phyloP scores from a whole-genome alignment of 805 yeast species.

The Myxozyma mucilagina region DNA sequence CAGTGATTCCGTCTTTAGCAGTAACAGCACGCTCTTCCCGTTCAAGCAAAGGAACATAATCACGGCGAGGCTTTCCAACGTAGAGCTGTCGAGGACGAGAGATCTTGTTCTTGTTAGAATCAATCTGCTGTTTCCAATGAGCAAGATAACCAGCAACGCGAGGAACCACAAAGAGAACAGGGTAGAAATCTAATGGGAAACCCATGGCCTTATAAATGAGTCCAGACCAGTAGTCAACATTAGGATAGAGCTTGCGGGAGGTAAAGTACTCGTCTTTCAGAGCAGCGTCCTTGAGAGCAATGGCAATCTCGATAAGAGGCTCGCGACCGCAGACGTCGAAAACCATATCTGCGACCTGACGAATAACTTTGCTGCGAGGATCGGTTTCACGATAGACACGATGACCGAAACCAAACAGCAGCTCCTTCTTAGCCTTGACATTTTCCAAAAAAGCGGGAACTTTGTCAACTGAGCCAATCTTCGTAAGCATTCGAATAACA shows the following conservation, averaged over 20 bases:
- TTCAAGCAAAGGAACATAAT: conserved; percentile 21
- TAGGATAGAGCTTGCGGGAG: conserved; percentile 26
- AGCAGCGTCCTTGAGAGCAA: conserved; percentile 30
- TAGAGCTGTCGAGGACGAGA: conserved; percentile 30
- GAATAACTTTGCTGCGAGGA: conserved; percentile 28
- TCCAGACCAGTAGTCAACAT: conserved; percentile 33
- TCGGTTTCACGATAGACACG: conserved; percentile 31
- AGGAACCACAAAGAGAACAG: conserved; percentile 31
- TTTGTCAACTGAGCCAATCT: conserved; percentile 27
- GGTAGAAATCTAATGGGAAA: conserved; percentile 31
- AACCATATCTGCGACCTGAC: conserved; percentile 31
- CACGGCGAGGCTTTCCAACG: conserved; percentile 27
- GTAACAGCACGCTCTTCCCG: conserved; percentile 20
- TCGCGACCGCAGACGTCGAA: conserved; percentile 31
- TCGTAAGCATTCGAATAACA: conserved; percentile 30
- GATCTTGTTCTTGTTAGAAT: conserved; percentile 29
- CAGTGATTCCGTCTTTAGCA: conserved; percentile 18
- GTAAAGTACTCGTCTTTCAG: conserved; percentile 29
- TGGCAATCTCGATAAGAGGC: conserved; percentile 28
- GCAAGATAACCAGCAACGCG: conserved; percentile 31
- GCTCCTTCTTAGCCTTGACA: conserved; percentile 28
- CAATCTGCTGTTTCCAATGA: conserved; percentile 32
- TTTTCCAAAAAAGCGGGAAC: conserved; percentile 24
- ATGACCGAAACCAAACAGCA: conserved; percentile 30
- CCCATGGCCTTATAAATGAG: conserved; percentile 32